phyloP scores from a whole-genome alignment of 495 filamentous ascomycete genomes.

The Lepraria neglecta region DNA sequence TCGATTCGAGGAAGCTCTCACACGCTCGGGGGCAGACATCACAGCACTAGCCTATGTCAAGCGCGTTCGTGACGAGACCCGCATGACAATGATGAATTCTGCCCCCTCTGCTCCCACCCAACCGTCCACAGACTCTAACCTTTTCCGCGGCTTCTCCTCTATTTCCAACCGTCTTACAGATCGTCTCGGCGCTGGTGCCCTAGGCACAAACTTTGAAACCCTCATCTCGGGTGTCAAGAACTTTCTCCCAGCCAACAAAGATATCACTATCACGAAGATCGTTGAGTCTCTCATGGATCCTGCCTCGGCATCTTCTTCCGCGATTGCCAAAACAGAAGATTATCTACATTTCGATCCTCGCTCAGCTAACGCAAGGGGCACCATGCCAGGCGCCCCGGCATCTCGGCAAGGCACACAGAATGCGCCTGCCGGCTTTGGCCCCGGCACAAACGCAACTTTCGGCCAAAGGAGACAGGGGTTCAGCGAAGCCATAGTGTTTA shows the following conservation, averaged over 20 bases:
- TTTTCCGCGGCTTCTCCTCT: slow-evolving; percentile 84
- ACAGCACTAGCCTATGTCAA: slow-evolving; percentile 78
- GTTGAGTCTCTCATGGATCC: slow-evolving; percentile 99
- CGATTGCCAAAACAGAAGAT: slow-evolving; percentile 92
- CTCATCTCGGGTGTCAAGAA: slow-evolving; percentile 99
- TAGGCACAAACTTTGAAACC: slow-evolving; percentile 87
- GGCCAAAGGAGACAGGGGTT: slow-evolving; percentile 91
- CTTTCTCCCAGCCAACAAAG: slow-evolving; percentile 89
- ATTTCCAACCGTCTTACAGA: slow-evolving; percentile 89
- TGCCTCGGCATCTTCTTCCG: slow-evolving; percentile 74
- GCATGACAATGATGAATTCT: slow-evolving; percentile 98
- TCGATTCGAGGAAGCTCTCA: slow-evolving; percentile 81
- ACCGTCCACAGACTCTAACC: slow-evolving; percentile 58
- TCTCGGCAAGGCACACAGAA: slow-evolving; percentile 43
- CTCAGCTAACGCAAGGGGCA: slow-evolving; percentile 84
- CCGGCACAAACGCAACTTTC: slow-evolving; percentile 78
- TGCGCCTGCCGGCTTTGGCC: slow-evolving; percentile 39
- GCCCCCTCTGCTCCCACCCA: slow-evolving; percentile 61
- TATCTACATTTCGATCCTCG: slow-evolving; percentile 99
- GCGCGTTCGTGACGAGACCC: slow-evolving; percentile 88
- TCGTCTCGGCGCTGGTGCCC: slow-evolving; percentile 82
- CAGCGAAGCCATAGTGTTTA: slow-evolving; percentile 92
- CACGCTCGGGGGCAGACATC: slow-evolving; percentile 63
- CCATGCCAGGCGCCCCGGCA: slow-evolving; percentile 66
- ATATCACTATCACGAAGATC: slow-evolving; percentile 95